Evolutionary conservation across 352 stramenopile genomes (phyloP), one percentile per base, ranked within the genome.

Genomic region (Pythium vanterpoolii): DNA sequence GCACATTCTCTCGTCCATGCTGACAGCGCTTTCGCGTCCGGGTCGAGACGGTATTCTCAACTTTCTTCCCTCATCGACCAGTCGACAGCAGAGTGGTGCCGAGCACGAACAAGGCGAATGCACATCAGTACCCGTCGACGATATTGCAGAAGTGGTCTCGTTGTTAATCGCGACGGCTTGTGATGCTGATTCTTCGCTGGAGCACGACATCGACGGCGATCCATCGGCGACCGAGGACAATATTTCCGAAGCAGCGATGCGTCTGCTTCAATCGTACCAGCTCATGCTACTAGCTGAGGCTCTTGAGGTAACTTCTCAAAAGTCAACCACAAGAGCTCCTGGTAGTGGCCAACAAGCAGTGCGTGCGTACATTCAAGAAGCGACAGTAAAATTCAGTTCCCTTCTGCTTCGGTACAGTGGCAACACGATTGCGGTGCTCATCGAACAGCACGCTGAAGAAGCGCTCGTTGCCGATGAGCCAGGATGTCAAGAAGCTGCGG

Each of bases 211-310:
- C 8, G 34, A 16, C 10, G 18, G 39, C 18, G 24, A 23, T 33
- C 38, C 43, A 10, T 16, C 21, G 8, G 18, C 24, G 0, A 39
- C 26, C 18, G 54, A 64, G n/a, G 46, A 48, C 1, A 55, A 9
- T 30, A 62, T 95, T 43, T 56, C 68, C 3, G 48, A 67, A 4
- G 56, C 70, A 30, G 76, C 80, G 7, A 72, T 90, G 54, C 56
- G 60, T 21, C 46, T 93, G 16, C 50, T 95, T 38, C 82, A 90
- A 48, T 79, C 73, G 9, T 95, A 93, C 62, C 86, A 95, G 50
- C 48, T 92, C 1, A 86, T 82, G 62, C 30, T 95, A 13, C 68
- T 95, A 14, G 79, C 86, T 34, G 78, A 91, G 74, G 86, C 78
- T 36, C 64, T 93, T 0, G 77, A 87, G 21, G 48, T 88, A 24